Conservation (phyloP, 495 filamentous ascomycete genomes). For the Aspergillus saccharolyticus region DNA sequence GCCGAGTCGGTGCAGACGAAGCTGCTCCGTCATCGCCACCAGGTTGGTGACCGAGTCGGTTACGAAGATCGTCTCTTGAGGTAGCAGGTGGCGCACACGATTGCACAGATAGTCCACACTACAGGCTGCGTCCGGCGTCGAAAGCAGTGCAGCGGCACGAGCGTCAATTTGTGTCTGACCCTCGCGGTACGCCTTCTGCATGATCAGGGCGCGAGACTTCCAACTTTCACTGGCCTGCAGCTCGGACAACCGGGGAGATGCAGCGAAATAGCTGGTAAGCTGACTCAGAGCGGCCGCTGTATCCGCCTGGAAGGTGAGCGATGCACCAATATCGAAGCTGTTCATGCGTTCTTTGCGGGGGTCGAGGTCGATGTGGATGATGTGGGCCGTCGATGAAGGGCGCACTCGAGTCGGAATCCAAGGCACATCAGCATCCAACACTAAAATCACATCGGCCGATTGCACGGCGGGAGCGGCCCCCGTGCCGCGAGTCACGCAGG, state of each 20-base stretch:
- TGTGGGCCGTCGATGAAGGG: slow-evolving; percentile 16
- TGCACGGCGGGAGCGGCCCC: slow-evolving; percentile 17
- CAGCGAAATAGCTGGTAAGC: slow-evolving; percentile 12
- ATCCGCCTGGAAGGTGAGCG: slow-evolving; percentile 18
- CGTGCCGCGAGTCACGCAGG: slow-evolving; percentile 17
- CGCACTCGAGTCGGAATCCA: slow-evolving; percentile 22
- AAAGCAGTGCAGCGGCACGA: slow-evolving; percentile 11
- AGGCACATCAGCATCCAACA: slow-evolving; percentile 29
- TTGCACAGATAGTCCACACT: slow-evolving; percentile 18
- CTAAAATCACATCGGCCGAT: slow-evolving; percentile 22
- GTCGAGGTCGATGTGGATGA: slow-evolving; percentile 29
- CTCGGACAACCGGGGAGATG: neutral
- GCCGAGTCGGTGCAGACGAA: slow-evolving; percentile 13
- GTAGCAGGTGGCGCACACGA: slow-evolving; percentile 12
- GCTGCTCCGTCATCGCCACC: slow-evolving; percentile 14
- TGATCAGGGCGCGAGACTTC: neutral
- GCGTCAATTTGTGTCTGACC: slow-evolving; percentile 11
- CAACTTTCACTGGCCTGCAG: neutral
- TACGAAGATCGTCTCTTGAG: slow-evolving; percentile 18
- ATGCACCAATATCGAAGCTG: slow-evolving; percentile 18
- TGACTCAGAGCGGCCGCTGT: slow-evolving; percentile 13
- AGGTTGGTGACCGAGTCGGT: slow-evolving; percentile 26
- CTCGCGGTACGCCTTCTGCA: neutral
- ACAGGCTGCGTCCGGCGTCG: slow-evolving; percentile 11
- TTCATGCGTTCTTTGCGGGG: slow-evolving; percentile 25